Conservation (phyloP, 345 rosid genomes). For the Corchorus olitorius region DNA sequence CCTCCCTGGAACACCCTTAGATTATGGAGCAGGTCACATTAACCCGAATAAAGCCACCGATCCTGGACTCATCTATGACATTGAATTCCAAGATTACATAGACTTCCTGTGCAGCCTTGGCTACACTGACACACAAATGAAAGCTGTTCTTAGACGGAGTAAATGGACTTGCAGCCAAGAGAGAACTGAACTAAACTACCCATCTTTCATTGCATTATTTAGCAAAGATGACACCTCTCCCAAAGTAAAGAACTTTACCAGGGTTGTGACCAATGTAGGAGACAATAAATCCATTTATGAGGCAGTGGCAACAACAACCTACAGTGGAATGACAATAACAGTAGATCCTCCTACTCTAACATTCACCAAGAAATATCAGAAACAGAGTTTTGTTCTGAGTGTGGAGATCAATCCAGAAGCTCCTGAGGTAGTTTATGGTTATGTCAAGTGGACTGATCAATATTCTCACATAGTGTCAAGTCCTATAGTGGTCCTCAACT, state of each 20-base stretch:
- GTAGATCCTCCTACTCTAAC: neutral
- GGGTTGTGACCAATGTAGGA: constrained; percentile 38
- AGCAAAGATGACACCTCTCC: constrained; percentile 23
- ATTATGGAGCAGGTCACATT: constrained; percentile 50
- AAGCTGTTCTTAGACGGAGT: constrained; percentile 30
- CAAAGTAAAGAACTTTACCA: constrained; percentile 28
- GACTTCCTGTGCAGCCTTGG: constrained; percentile 41
- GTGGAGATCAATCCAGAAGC: neutral
- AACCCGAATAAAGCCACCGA: constrained; percentile 45
- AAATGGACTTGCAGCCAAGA: constrained; percentile 38
- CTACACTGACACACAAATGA: constrained; percentile 41
- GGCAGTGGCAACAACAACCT: constrained; percentile 15
- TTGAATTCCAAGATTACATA: constrained; percentile 38
- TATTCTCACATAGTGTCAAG: constrained; percentile 40
- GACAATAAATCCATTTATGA: constrained; percentile 22
- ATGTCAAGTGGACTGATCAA: constrained; percentile 39
- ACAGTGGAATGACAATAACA: constrained; percentile 26
- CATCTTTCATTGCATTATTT: constrained; percentile 36
- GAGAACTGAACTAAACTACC: constrained; percentile 35
- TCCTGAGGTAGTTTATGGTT: neutral
- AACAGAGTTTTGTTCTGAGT: neutral
- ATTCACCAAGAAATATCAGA: constrained; percentile 3
- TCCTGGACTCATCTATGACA: constrained; percentile 54
- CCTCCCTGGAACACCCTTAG: constrained; percentile 42
- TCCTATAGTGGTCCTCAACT: constrained; percentile 36